Base-by-base conservation (phyloP, 805 yeast genomes). In the Wickerhamomyces bovis region DNA sequence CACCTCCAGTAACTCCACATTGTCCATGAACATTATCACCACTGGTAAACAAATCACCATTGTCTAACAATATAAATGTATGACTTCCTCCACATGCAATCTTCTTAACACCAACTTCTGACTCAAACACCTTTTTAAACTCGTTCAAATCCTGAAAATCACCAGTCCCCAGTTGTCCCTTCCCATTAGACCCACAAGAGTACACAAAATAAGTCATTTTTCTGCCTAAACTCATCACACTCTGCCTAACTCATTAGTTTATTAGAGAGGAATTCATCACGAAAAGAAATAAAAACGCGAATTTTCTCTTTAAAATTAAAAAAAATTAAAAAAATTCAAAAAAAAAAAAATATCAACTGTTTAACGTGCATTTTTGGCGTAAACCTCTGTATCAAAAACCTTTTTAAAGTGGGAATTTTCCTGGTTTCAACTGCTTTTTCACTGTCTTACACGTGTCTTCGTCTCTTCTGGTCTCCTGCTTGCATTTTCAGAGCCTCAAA, bases 71-170 rank as follows among this genome's bases (percentile, higher is more conserved):
- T 2, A 88, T 50, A 16, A 87, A 55, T 0, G 95, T 83, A 61
- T 92, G 97, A 55, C 90, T 90, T 0, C 98, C 97, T 4, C 97
- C 97, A 55, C 89, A 80, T 0, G 72, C 75, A 12, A 89, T 69
- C 53, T 70, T 68, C 42, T 58, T 45, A 0, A 81, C 74, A n/a
- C 44, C 47, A 8, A 15, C 47, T 40, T 38, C 48, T 2, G 28
- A 20, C 18, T 8, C 43, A 42, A 35, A 48, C 21, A 55, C 58
- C 2, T 26, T 21, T 18, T 45, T 45, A 16, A 74, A 63, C 11
- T 43, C 51, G 20, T 62, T 54, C 9, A 66, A 47, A 61, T 84
- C 97, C 1, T 73, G 74, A 31, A 66, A 63, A 51, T 80, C 65
- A 6, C 71, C 73, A 35, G 72, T 61, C 36, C 97, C 95, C 41